Conservation (phyloP, 768 basidiomycete genomes). For the Hortiboletus flavorubellus region DNA sequence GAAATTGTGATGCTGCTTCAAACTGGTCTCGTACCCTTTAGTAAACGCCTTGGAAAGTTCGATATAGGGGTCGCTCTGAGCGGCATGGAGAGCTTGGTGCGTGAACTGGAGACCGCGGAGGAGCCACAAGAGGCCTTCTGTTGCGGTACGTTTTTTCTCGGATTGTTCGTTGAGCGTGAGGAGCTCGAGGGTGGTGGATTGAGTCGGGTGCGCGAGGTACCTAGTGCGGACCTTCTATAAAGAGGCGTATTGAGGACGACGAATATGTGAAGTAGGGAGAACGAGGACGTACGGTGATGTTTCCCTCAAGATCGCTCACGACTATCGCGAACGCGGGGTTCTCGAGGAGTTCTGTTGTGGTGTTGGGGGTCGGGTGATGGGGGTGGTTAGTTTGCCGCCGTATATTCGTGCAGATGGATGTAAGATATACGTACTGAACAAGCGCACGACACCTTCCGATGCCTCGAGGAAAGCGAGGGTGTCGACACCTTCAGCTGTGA, state of each 20-base stretch:
- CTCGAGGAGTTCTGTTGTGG: conserved; percentile 20
- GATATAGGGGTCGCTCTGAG: conserved; percentile 55
- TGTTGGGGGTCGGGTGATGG: not conserved
- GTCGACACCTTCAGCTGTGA: conserved; percentile 85
- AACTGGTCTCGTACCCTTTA: conserved; percentile 73
- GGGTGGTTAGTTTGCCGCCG: not conserved
- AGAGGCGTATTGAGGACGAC: not conserved
- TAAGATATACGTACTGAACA: conserved; percentile 68
- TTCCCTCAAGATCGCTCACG: conserved; percentile 83
- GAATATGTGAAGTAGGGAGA: not conserved
- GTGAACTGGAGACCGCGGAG: conserved; percentile 91
- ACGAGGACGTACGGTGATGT: conserved; percentile 67
- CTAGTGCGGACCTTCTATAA: conserved; percentile 85
- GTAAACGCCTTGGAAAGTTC: conserved; percentile 71
- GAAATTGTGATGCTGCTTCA: conserved; percentile 85
- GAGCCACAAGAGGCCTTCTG: conserved; percentile 93
- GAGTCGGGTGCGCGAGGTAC: conserved; percentile 59
- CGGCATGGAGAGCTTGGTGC: conserved; percentile 67
- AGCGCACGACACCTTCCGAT: conserved; percentile 77
- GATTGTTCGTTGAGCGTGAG: conserved; percentile 81
- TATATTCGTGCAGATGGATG: not conserved
- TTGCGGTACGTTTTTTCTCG: conserved; percentile 86
- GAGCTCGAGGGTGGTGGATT: conserved; percentile 77
- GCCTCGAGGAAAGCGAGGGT: conserved; percentile 88
- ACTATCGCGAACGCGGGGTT: conserved; percentile 72